These are phyloP conservation scores for Alternaria ventricosa DNA, from an alignment of 2,329 filamentous ascomycete species.

Conservation along the genomic window DNA sequence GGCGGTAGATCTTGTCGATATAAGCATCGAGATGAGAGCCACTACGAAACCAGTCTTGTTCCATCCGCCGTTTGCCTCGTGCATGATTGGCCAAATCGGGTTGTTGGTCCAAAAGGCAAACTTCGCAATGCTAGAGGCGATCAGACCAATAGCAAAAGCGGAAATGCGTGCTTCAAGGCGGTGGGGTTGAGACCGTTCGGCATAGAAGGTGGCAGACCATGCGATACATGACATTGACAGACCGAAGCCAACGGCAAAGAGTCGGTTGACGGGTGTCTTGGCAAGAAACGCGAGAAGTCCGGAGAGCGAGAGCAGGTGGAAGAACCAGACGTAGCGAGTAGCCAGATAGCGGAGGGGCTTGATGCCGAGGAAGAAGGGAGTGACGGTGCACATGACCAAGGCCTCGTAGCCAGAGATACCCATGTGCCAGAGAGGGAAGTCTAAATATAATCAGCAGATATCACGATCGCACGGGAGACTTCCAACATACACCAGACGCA, in stretches of 20 bases:
- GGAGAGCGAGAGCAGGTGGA: slow-evolving; percentile 78
- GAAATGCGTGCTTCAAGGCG: slow-evolving; percentile 83
- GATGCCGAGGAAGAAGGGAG: slow-evolving; percentile 79
- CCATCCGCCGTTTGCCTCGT: slow-evolving; percentile 87
- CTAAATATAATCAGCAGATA: slow-evolving; percentile 51
- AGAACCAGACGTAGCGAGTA: slow-evolving; percentile 70
- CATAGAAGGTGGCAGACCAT: slow-evolving; percentile 82
- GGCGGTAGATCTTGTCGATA: slow-evolving; percentile 72
- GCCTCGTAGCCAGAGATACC: slow-evolving; percentile 96
- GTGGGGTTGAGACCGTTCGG: slow-evolving; percentile 74
- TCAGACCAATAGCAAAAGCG: slow-evolving; percentile 80
- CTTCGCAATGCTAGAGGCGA: slow-evolving; percentile 86
- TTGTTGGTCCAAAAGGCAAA: slow-evolving; percentile 96
- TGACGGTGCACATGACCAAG: slow-evolving; percentile 82
- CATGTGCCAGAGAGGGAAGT: slow-evolving; percentile 99
- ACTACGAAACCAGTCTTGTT: slow-evolving; percentile 83
- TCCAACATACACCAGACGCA: slow-evolving; percentile 84
- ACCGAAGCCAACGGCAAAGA: slow-evolving; percentile 82
- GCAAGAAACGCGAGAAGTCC: slow-evolving; percentile 83
- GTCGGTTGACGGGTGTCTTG: slow-evolving; percentile 72
- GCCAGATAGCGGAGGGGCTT: slow-evolving; percentile 71
- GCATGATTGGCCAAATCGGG: slow-evolving; percentile 94
- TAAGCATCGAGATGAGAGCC: slow-evolving; percentile 75
- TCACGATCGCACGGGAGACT: background rate
- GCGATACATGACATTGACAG: slow-evolving; percentile 81